Percentiles rank a stretch among this genome's conserved stretches.
Conservation (phyloP, 2,329 filamentous ascomycete species). For the Ophiognomonia clavigignenti-juglandacearum region DNA sequence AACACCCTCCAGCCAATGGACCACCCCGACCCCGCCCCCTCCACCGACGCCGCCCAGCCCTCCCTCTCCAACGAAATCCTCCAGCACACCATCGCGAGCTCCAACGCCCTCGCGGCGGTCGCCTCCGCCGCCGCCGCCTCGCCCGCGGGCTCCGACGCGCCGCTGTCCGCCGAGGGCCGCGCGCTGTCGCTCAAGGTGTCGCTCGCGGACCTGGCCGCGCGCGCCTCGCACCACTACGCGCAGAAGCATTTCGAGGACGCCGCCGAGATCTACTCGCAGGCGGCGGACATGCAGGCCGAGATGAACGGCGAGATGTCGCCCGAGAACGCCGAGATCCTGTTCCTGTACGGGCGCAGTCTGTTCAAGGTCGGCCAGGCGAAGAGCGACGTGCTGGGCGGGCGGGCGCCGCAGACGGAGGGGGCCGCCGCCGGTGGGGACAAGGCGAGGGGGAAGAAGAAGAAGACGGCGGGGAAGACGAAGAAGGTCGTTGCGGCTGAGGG, state of each 20-base stretch:
- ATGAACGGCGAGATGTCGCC: conserved; percentile 89
- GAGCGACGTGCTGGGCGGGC: conserved; percentile 87
- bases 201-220: conserved; percentile 72
- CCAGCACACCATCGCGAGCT: neutral
- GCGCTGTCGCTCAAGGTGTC: conserved; percentile 48
- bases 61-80: conserved; percentile 7
- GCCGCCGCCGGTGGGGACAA: conserved; percentile 38
- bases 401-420: conserved; percentile 56
- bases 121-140: conserved; percentile 26
- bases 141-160: conserved; percentile 20
- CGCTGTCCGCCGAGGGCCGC: conserved; percentile 28
- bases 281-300: conserved; percentile 83
- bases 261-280: conserved; percentile 81
- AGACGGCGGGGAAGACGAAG: conserved; percentile 18
- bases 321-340: conserved; percentile 89
- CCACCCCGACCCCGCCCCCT: neutral
- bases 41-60: neutral
- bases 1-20: conserved; percentile 9
- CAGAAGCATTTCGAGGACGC: conserved; percentile 85
- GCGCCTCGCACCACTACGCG: conserved; percentile 79
- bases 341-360: conserved; percentile 86
- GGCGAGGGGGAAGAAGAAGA: conserved; percentile 20
- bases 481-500: conserved; percentile 1
- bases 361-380: conserved; percentile 93
- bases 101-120: conserved; percentile 21